Percentiles rank a stretch among this genome's conserved stretches.
phyloP scores from a whole-genome alignment of 2,329 filamentous ascomycete species.

The Drechslera avenae region DNA sequence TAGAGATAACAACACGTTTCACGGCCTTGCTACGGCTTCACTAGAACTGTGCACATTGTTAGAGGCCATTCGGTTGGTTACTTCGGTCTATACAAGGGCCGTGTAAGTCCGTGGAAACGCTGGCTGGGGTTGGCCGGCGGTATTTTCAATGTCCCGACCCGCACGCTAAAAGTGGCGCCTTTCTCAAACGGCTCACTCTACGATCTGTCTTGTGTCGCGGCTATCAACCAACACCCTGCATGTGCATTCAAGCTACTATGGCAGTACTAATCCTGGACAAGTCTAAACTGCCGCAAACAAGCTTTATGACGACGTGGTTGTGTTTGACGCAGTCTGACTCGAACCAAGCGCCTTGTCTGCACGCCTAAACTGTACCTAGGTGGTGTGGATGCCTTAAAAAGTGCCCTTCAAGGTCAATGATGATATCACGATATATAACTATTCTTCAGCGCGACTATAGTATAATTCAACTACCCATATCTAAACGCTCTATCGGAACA shows the following conservation, averaged over 20 bases:
- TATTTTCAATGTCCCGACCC: neutral
- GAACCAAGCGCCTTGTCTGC: no score
- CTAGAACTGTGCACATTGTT: neutral
- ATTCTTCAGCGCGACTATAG: neutral
- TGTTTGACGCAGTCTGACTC: no score
- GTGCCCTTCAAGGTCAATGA: neutral
- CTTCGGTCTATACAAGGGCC: neutral
- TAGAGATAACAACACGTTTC: no score
- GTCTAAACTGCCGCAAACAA: no score
- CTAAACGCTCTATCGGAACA: neutral
- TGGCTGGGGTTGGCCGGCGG: neutral
- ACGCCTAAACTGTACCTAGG: no score
- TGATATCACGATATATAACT: neutral
- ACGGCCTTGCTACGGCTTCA: neutral
- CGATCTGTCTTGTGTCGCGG: no score
- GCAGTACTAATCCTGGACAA: no score
- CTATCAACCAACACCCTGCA: no score
- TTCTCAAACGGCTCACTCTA: no score
- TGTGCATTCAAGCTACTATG: no score
- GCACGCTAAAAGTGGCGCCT: neutral
- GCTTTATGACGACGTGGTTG: no score
- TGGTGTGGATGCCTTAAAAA: no score
- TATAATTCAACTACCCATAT: neutral
- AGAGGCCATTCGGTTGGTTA: neutral
- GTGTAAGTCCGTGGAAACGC: neutral